Evolutionary conservation across 208 protist species (phyloP), one percentile per base, ranked within the genome.

Genomic region (Acanthamoeba sp.): DNA sequence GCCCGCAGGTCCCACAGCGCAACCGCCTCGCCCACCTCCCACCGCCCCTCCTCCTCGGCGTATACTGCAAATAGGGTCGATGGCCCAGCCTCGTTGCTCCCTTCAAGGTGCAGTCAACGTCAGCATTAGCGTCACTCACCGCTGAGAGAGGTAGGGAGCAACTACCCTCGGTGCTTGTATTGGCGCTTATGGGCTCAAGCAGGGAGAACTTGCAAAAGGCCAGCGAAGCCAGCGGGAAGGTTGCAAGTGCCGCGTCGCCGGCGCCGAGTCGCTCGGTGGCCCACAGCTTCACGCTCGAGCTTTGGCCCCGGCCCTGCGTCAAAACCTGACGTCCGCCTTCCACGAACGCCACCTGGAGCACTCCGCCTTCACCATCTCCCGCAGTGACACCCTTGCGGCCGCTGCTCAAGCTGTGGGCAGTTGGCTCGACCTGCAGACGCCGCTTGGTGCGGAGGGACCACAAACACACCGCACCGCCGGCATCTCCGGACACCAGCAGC

Each of bases 241-340:
- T 69, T 10, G 62, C 29, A 3, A 34, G 27, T 29, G 29, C 62
- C 24, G 10, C 24, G 20, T 7, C 12, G n/a, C 29, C 29, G 12
- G n/a, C 36, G 62, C 62, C 62, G 5, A 69, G 62, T 29, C 29
- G 62, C 29, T 69, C 62, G 62, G 62, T 69, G 62, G 62, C 24
- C 62, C 62, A 69, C n/a, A 69, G 62, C 62, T 69, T 69, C 62
- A 69, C 62, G 29, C 62, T 36, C 62, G 62, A 69, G 20, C 29
- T 22, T 4, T 69, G n/a, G 10, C 62, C 62, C 6, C 62, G 62
- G 62, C 62, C 62, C 62, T 69, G 62, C 27, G 62, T 36, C n/a
- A 69, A 29, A 0, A 69, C 29, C 29, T 69, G 62, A 6, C n/a
- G 24, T 3, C 62, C 62, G 62, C 62, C 62, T 20, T 6, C 62